A percentile compares a stretch with the other conserved stretches of the same genome.
Evolutionary conservation across 2,329 filamentous ascomycete species (phyloP).

Genomic region (Penicillium nordicum): DNA sequence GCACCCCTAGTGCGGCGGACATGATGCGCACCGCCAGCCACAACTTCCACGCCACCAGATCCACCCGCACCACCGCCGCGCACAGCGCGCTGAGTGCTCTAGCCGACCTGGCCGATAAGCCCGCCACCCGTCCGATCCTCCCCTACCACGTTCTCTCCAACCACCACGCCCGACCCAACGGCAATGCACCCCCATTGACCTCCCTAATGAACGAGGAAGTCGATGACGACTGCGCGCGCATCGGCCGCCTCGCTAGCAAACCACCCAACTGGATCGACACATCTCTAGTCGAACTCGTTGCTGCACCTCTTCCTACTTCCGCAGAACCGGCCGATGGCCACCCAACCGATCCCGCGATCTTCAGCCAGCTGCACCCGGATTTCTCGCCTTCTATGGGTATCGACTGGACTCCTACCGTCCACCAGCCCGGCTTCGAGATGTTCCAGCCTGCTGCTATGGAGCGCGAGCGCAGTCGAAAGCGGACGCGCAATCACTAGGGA

Average conservation of each 20-base stretch:
- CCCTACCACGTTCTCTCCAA: slow-evolving; percentile 48
- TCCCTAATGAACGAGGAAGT: slow-evolving; percentile 47
- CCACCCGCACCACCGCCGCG: slow-evolving; percentile 48
- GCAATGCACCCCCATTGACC: slow-evolving; percentile 43
- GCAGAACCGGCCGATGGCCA: slow-evolving; percentile 28
- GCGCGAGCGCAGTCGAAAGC: slow-evolving; percentile 24
- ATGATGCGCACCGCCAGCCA: slow-evolving; percentile 61
- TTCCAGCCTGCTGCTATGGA: slow-evolving; percentile 23
- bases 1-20: slow-evolving; percentile 46
- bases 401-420: slow-evolving; percentile 39
- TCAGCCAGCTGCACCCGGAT: slow-evolving; percentile 44
- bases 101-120: slow-evolving; percentile 53
- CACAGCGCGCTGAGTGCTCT: slow-evolving; percentile 54
- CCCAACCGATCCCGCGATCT: slow-evolving; percentile 33
- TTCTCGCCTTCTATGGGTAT: slow-evolving; percentile 44
- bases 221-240: slow-evolving; percentile 44
- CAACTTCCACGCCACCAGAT: slow-evolving; percentile 55
- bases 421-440: slow-evolving; percentile 25
- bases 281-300: slow-evolving; percentile 39
- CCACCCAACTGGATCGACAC: slow-evolving; percentile 43
- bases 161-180: slow-evolving; percentile 44
- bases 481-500: slow-evolving; percentile 20
- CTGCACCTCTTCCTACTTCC: slow-evolving; percentile 30
- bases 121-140: slow-evolving; percentile 44
- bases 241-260: slow-evolving; percentile 40